A percentile compares a stretch with the other conserved stretches of the same genome.
phyloP scores from a whole-genome alignment of 176 grass and related monocot species.

The Musa acuminata region DNA sequence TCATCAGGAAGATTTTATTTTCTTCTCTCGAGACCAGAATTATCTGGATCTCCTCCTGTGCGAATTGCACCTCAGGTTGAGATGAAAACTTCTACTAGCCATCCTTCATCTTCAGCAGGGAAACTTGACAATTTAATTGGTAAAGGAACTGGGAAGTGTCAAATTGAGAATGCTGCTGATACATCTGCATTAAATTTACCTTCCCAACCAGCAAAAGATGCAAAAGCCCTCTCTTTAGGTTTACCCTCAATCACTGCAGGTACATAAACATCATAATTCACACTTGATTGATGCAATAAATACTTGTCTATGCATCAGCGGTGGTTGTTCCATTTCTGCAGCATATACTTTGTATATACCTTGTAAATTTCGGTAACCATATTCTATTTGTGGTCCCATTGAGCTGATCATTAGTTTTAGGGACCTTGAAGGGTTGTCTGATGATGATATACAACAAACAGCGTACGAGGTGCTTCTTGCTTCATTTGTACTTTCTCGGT shows the following conservation, averaged over 20 bases:
- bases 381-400: slow-evolving; percentile 6
- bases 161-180: background rate
- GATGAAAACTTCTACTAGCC: slow-evolving; percentile 17
- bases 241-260: slow-evolving; percentile 65
- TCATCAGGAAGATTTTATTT: slow-evolving; percentile 53
- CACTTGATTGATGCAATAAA: slow-evolving; percentile 9
- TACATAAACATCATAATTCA: slow-evolving; percentile 26
- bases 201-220: slow-evolving; percentile 31
- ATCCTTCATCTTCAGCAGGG: slow-evolving; percentile 23
- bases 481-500: slow-evolving; percentile 38
- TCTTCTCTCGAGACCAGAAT: slow-evolving; percentile 47
- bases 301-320: background rate
- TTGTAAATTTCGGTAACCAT: background rate
- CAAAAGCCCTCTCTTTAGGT: slow-evolving; percentile 46
- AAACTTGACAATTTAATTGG: slow-evolving; percentile 6
- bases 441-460: slow-evolving; percentile 69
- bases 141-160: slow-evolving; percentile 12
- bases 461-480: slow-evolving; percentile 82
- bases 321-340: background rate
- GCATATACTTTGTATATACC: background rate
- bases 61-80: slow-evolving; percentile 35
- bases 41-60: slow-evolving; percentile 49
- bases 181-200: slow-evolving; percentile 13
- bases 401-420: slow-evolving; percentile 37
- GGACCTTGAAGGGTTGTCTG: slow-evolving; percentile 49